These are phyloP conservation scores for Phyllosticta ampelicida DNA, from an alignment of 2,329 filamentous ascomycete genomes.

Conservation along the genomic window DNA sequence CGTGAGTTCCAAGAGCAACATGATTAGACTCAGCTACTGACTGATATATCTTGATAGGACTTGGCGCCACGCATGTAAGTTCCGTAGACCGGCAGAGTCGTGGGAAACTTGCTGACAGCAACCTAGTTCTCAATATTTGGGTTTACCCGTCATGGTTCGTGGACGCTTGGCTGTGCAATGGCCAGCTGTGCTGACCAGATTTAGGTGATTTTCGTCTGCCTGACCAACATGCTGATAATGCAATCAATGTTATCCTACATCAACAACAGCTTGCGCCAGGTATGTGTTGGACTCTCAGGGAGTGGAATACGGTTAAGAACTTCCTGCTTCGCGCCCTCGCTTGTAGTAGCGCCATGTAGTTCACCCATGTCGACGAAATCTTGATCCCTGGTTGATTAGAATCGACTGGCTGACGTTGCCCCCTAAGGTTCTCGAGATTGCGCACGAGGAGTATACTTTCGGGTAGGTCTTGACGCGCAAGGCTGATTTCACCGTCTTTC, in stretches of 20 bases:
- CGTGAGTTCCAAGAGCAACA: constrained; percentile 33
- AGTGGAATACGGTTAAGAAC: constrained; percentile 9
- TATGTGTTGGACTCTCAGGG: constrained; percentile 20
- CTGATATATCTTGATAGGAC: constrained; percentile 22
- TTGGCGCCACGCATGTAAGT: constrained; percentile 36
- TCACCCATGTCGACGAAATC: neutral
- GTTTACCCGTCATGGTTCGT: constrained; percentile 41
- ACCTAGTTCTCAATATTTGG: constrained; percentile 39
- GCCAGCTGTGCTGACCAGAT: constrained; percentile 18
- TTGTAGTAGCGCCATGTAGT: neutral
- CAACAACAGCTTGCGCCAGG: constrained; percentile 60
- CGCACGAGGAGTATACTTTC: constrained; percentile 67
- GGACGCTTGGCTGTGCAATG: constrained; percentile 4
- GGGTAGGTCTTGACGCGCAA: constrained; percentile 45
- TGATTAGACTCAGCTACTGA: neutral
- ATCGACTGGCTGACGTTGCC: constrained; percentile 22
- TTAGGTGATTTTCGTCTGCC: constrained; percentile 59
- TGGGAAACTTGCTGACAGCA: constrained; percentile 13
- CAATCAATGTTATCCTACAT: constrained; percentile 69
- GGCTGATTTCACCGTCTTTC: constrained; percentile 35
- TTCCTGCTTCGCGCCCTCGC: constrained; percentile 10
- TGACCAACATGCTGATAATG: constrained; percentile 70
- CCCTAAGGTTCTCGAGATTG: constrained; percentile 47
- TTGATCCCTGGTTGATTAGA: constrained; percentile 5
- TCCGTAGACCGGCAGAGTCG: neutral